Base-by-base conservation (phyloP, 495 filamentous ascomycete genomes). In the Neurospora sublineolata region DNA sequence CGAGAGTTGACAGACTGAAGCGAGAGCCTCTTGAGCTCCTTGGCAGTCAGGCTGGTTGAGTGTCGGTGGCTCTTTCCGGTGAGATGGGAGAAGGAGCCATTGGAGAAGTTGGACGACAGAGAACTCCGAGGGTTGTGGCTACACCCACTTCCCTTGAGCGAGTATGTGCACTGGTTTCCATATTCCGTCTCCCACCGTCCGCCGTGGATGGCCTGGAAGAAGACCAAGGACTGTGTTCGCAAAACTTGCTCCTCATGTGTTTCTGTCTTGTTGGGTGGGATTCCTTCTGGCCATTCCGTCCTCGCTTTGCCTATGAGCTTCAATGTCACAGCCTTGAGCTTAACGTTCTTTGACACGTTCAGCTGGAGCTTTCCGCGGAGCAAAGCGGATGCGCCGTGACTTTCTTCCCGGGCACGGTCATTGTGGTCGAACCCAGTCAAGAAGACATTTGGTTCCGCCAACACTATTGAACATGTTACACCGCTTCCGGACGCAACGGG, bases 261-360 rank as follows among this genome's bases (percentile, higher is more conserved):
- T 70, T 97, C 91, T 0, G 89, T 84, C 79, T 97, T 97, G 73
- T 87, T 87, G 1, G 95, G 96, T 7, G 95, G 96, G 27, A 99
- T 97, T 39, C 94, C 95, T 84, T 99, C 95, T 27, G 96, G 95
- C 95, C 95, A 99, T 77, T 97, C 93, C 0, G 95, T 99, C 73
- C 91, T 89, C 3, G 93, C 91, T 77, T 90, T 91, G 20, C 94
- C 95, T 37, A 89, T 86, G 75, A 99, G 94, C 74, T 90, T 92
- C 68, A 99, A 83, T 6, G 91, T 92, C 37, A 99, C 87, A n/a
- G 93, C 90, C 84, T 97, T 97, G 72, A 99, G 91, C 83, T 99
- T 99, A 44, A 93, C 89, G 75, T 89, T 91, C 80, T 98, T 99
- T 46, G 90, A 91, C 11, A 97, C 86, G 73, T 90, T 90, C 69